Evolutionary conservation across 83 land plant genomes (phyloP).

Genomic region (Diphasiastrum complanatum): DNA sequence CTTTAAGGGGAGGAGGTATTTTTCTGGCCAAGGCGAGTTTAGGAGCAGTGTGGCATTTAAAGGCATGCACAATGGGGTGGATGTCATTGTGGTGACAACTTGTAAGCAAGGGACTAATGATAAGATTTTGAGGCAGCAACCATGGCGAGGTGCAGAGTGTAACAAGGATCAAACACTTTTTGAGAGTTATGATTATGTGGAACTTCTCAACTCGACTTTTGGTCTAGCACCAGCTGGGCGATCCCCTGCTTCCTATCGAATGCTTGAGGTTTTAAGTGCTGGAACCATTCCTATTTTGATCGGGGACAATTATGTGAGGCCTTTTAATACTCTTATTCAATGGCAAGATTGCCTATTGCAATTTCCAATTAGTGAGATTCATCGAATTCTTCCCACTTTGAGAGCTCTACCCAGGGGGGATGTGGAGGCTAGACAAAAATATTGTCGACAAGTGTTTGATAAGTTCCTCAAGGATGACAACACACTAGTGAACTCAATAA

Average conservation of each 20-base stretch:
- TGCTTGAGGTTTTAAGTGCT: slow-evolving; percentile 5
- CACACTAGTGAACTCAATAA: background rate
- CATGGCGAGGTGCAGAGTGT: background rate
- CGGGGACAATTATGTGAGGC: slow-evolving; percentile 5
- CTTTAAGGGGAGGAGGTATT: background rate
- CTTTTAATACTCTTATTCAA: slow-evolving; percentile 11
- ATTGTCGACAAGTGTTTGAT: background rate
- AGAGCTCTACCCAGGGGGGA: background rate
- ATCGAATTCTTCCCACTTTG: slow-evolving; percentile 9
- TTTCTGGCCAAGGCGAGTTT: background rate
- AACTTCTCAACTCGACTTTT: slow-evolving; percentile 13
- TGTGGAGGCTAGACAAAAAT: background rate
- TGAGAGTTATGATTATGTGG: background rate
- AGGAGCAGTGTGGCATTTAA: slow-evolving; percentile 8
- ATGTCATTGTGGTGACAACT: background rate
- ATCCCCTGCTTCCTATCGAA: slow-evolving; percentile 6
- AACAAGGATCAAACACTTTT: background rate
- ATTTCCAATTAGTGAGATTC: slow-evolving; percentile 9
- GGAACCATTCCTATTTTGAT: slow-evolving; percentile 9
- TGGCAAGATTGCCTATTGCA: slow-evolving; percentile 9
- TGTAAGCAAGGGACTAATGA: background rate
- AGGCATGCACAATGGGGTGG: background rate
- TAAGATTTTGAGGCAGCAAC: background rate
- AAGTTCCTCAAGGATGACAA: slow-evolving; percentile 13
- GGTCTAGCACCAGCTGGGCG: slow-evolving; percentile 12